Percentiles rank a stretch among this genome's conserved stretches.
These are phyloP conservation scores for Cladophialophora immunda DNA, from an alignment of 2,329 filamentous ascomycete species.

Conservation along the genomic window DNA sequence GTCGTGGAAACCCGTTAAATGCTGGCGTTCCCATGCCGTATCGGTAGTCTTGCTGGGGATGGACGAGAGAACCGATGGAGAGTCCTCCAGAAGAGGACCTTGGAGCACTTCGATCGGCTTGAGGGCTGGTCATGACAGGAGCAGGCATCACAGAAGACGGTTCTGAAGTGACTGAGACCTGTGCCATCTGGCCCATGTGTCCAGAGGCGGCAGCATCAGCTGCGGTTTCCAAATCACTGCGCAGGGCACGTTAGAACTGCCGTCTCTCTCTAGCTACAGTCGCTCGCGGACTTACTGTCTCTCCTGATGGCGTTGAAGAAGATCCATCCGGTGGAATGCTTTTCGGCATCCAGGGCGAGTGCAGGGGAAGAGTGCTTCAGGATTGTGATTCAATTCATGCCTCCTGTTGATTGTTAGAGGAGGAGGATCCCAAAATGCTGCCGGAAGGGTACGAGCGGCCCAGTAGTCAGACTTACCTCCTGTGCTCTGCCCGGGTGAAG, in stretches of 20 bases:
- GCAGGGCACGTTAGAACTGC: constrained; percentile 16
- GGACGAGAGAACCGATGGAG: constrained; percentile 42
- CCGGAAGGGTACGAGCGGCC: constrained; percentile 14
- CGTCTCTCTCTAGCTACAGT: not conserved
- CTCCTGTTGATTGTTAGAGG: constrained; percentile 46
- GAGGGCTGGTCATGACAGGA: constrained; percentile 37
- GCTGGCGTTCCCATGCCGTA: constrained; percentile 37
- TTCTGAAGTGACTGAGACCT: constrained; percentile 35
- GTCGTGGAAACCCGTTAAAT: constrained; percentile 33
- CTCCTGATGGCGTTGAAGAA: constrained; percentile 59
- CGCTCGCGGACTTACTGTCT: constrained; percentile 53
- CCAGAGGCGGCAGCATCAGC: constrained; percentile 25
- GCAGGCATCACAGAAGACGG: constrained; percentile 37
- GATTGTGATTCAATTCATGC: constrained; percentile 61
- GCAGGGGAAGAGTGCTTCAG: constrained; percentile 56
- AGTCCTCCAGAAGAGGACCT: constrained; percentile 38
- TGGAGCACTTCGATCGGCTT: constrained; percentile 34
- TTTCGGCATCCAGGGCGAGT: constrained; percentile 55
- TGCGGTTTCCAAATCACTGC: constrained; percentile 37
- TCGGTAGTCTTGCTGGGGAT: constrained; percentile 39
- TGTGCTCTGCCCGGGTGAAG: constrained; percentile 60
- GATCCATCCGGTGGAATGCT: constrained; percentile 58
- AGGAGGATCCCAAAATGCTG: not conserved
- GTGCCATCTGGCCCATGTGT: constrained; percentile 30
- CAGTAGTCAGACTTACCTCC: constrained; percentile 42